phyloP scores from a whole-genome alignment of 2,329 filamentous ascomycete species.

The Trematosphaeria pertusa region DNA sequence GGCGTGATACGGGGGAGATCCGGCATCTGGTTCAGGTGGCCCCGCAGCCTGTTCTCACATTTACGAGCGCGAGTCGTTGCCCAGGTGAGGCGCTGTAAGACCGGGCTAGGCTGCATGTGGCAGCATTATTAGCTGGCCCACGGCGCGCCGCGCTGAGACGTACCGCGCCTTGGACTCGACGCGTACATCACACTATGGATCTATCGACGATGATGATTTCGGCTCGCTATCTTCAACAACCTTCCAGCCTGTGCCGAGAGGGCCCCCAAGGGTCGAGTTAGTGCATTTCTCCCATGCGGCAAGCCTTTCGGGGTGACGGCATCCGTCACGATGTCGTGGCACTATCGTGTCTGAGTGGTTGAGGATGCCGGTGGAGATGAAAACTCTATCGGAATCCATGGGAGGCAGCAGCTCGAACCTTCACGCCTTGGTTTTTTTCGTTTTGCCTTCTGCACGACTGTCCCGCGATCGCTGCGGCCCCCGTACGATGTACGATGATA shows the following conservation, averaged over 20 bases:
- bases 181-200: conserved; percentile 35
- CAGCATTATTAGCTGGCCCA: conserved; percentile 40
- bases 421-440: background rate
- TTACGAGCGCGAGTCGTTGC: conserved; percentile 34
- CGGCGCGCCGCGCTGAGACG: conserved; percentile 41
- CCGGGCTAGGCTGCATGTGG: conserved; percentile 34
- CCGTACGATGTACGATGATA: too few species aligned
- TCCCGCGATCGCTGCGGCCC: conserved; percentile 9
- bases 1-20: conserved; percentile 37
- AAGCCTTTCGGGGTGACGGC: conserved; percentile 9
- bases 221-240: conserved; percentile 31
- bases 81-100: conserved; percentile 30
- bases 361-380: conserved; percentile 13
- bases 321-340: conserved; percentile 14
- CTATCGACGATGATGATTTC: conserved; percentile 31
- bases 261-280: conserved; percentile 25
- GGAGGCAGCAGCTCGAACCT: conserved; percentile 14
- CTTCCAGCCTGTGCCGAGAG: conserved; percentile 24
- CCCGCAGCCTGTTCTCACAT: conserved; percentile 21
- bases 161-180: conserved; percentile 38
- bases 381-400: conserved; percentile 18
- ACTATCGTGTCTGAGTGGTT: conserved; percentile 16
- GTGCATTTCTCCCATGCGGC: conserved; percentile 28
- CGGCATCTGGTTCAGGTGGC: conserved; percentile 25
- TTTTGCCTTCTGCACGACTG: conserved; percentile 8